Conservation (phyloP, 2,329 filamentous ascomycete species). For the Diplodia seriata region DNA sequence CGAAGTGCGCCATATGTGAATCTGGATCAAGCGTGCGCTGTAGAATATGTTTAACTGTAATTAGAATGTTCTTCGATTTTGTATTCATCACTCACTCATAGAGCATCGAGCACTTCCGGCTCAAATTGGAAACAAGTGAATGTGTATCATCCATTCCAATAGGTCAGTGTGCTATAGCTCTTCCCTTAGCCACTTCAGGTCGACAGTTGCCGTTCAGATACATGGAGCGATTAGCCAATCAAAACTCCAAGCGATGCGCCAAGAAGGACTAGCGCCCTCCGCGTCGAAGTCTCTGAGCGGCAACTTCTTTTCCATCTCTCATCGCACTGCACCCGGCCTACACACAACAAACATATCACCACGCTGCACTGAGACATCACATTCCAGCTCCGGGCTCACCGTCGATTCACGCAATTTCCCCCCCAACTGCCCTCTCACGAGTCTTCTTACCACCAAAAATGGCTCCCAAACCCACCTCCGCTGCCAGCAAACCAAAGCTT, state of each 20-base stretch:
- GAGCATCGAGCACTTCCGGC: too few relatives aligned
- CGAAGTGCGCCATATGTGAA: not conserved
- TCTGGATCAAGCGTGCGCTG: not conserved
- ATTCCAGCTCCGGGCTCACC: not conserved
- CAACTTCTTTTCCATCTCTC: conserved; percentile 13
- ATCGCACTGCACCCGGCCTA: not conserved
- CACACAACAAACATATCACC: not conserved
- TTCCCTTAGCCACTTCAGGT: not conserved
- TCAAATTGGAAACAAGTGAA: too few relatives aligned
- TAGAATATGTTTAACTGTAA: not conserved
- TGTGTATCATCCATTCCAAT: too few relatives aligned
- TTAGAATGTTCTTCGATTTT: not conserved
- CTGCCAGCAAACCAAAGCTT: conserved; percentile 6
- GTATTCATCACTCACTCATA: too few relatives aligned
- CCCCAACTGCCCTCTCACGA: not conserved
- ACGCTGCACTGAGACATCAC: not conserved
- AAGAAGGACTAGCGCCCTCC: not conserved
- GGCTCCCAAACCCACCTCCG: conserved; percentile 3
- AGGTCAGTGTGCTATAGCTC: too few relatives aligned
- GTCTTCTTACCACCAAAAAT: not conserved
- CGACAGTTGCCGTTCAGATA: not conserved
- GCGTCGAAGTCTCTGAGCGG: conserved; percentile 24
- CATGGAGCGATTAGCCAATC: not conserved
- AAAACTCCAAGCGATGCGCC: not conserved
- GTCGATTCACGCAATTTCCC: too few relatives aligned